phyloP scores from a whole-genome alignment of 345 rosid species.

The Pistacia integerrima region DNA sequence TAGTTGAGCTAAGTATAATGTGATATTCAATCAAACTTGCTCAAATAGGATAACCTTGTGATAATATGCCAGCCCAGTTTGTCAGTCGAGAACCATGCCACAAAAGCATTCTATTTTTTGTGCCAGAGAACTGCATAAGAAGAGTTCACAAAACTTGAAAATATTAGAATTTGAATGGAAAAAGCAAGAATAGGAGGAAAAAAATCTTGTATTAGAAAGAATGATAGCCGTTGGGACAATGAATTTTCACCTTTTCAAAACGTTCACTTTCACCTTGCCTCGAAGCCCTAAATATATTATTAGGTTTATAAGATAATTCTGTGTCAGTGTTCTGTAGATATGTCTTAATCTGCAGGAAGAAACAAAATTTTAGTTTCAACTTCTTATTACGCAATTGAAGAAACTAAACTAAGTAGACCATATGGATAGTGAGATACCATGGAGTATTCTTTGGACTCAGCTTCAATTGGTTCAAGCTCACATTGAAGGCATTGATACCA shows the following conservation, averaged over 20 bases:
- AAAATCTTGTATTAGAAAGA: neutral
- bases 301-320: conserved; percentile 57
- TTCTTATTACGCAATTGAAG: neutral
- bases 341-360: conserved; percentile 46
- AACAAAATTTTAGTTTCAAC: neutral
- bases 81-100: conserved; percentile 95
- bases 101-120: conserved; percentile 70
- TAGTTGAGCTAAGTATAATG: neutral
- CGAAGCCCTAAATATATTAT: conserved; percentile 59
- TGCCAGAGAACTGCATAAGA: conserved; percentile 51
- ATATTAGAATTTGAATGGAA: neutral
- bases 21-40: neutral
- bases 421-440: conserved; percentile 40
- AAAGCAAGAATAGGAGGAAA: neutral
- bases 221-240: neutral
- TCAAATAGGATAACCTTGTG: conserved; percentile 57
- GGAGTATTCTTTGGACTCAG: conserved; percentile 59
- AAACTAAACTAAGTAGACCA: neutral
- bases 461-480: conserved; percentile 55
- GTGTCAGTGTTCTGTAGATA: conserved; percentile 79
- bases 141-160: neutral
- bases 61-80: conserved; percentile 89
- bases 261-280: conserved; percentile 61
- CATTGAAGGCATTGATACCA: conserved; percentile 65
- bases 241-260: conserved; percentile 50